Percentiles rank a stretch among this genome's conserved stretches.
Conservation (phyloP, 495 filamentous ascomycete genomes). For the Aspergillus asperescens region DNA sequence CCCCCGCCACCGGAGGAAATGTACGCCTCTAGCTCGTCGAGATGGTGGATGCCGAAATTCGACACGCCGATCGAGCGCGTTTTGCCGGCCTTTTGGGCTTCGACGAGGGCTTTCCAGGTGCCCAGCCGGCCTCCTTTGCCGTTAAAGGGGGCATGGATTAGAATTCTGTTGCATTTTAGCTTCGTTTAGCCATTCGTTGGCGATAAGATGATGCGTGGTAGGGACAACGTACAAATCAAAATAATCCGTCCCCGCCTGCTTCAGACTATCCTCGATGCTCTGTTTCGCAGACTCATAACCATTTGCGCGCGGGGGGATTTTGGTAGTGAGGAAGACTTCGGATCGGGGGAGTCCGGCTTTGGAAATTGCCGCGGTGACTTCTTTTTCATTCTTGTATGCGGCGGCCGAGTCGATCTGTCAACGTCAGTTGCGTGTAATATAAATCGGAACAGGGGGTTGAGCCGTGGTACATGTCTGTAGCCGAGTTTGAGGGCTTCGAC, state of each 20-base stretch:
- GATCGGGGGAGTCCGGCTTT: constrained; percentile 42
- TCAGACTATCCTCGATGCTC: constrained; percentile 45
- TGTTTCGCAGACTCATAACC: constrained; percentile 48
- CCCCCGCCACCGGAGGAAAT: constrained; percentile 66
- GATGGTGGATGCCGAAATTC: constrained; percentile 52
- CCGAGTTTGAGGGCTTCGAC: constrained; percentile 2
- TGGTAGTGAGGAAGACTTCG: constrained; percentile 54
- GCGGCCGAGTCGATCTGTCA: constrained; percentile 48
- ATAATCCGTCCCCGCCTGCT: constrained; percentile 42
- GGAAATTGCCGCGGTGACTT: constrained; percentile 44
- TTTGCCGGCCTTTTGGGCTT: constrained; percentile 50
- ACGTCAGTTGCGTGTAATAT: background rate
- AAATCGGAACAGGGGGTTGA: background rate
- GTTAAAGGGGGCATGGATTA: constrained; percentile 41
- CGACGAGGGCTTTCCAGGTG: constrained; percentile 50
- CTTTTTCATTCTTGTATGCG: constrained; percentile 49
- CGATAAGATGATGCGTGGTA: background rate
- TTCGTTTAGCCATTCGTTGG: background rate
- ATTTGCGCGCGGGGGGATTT: constrained; percentile 42
- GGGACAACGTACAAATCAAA: constrained; percentile 45
- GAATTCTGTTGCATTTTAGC: background rate
- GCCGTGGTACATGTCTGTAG: background rate
- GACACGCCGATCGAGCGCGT: constrained; percentile 52
- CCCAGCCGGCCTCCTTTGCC: constrained; percentile 46
- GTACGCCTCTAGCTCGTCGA: constrained; percentile 63